phyloP scores from a whole-genome alignment of 441 rosid species.

The Daphne laureola region DNA sequence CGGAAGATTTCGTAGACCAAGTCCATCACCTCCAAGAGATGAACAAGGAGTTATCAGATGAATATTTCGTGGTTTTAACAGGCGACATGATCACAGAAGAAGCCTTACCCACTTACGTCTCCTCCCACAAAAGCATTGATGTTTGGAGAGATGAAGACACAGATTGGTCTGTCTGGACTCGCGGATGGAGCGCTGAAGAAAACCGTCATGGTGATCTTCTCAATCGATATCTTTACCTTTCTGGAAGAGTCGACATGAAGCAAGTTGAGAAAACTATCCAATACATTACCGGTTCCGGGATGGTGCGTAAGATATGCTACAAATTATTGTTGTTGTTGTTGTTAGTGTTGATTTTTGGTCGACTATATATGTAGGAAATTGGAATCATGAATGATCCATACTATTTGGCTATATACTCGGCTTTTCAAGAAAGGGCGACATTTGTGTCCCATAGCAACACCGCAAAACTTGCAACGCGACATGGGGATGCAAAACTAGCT shows the following conservation, averaged over 20 bases:
- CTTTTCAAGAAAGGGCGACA: conserved; percentile 97
- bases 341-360: too few species aligned
- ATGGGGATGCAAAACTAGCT: conserved; percentile 72
- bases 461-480: conserved; percentile 79
- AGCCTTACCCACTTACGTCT: conserved; percentile 93
- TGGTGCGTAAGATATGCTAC: conserved; percentile 82
- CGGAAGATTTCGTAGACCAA: conserved; percentile 81
- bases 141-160: conserved; percentile 80
- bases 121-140: conserved; percentile 80
- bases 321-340: too few species aligned
- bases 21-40: conserved; percentile 70
- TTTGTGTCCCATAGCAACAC: conserved; percentile 94
- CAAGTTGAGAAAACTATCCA: conserved; percentile 92
- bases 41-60: conserved; percentile 78
- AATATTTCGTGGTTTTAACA: conserved; percentile 82
- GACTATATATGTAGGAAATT: conserved; percentile 47
- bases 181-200: conserved; percentile 99
- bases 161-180: conserved; percentile 89
- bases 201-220: conserved; percentile 91
- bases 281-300: conserved; percentile 92
- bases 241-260: conserved; percentile 92
- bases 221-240: conserved; percentile 76
- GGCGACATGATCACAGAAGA: conserved; percentile 98
- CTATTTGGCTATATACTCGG: conserved; percentile 84
- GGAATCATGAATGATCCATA: conserved; percentile 83